phyloP scores from a whole-genome alignment of 202 grass and related monocot genomes.

The Cymbopogon flexuosus region DNA sequence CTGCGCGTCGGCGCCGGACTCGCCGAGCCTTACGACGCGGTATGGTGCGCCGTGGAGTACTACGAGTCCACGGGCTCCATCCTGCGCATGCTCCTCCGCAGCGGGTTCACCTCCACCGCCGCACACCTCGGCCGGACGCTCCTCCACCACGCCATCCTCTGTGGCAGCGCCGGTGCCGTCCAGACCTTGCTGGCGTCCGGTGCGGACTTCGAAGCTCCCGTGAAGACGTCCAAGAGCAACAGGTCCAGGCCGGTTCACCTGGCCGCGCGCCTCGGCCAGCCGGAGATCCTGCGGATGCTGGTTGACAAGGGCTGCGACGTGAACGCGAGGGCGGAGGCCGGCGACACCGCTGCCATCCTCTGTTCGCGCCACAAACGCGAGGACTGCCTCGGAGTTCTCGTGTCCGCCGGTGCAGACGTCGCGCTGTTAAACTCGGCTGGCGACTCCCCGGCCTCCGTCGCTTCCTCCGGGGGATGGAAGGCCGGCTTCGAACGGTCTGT shows the following conservation, averaged over 20 bases:
- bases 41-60: constrained; percentile 95
- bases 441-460: constrained; percentile 39
- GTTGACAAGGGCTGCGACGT: constrained; percentile 50
- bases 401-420: constrained; percentile 54
- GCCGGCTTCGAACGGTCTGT: constrained; percentile 43
- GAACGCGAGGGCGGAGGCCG: constrained; percentile 51
- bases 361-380: constrained; percentile 48
- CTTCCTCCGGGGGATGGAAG: constrained; percentile 48
- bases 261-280: constrained; percentile 62
- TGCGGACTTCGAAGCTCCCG: constrained; percentile 46
- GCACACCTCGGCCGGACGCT: constrained; percentile 58
- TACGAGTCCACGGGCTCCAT: constrained; percentile 71
- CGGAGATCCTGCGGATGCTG: constrained; percentile 51
- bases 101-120: constrained; percentile 28
- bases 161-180: constrained; percentile 55
- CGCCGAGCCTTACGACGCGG: constrained; percentile 62
- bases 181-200: constrained; percentile 55
- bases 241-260: constrained; percentile 61
- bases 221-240: constrained; percentile 53
- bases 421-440: constrained; percentile 55
- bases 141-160: constrained; percentile 91
- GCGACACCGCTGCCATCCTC: constrained; percentile 56
- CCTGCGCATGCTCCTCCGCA: constrained; percentile 66
- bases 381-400: constrained; percentile 61
- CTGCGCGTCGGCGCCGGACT: constrained; percentile 91